These are phyloP conservation scores for Trichoderma orchidacearum DNA, from an alignment of 495 filamentous ascomycete genomes.

Conservation along the genomic window DNA sequence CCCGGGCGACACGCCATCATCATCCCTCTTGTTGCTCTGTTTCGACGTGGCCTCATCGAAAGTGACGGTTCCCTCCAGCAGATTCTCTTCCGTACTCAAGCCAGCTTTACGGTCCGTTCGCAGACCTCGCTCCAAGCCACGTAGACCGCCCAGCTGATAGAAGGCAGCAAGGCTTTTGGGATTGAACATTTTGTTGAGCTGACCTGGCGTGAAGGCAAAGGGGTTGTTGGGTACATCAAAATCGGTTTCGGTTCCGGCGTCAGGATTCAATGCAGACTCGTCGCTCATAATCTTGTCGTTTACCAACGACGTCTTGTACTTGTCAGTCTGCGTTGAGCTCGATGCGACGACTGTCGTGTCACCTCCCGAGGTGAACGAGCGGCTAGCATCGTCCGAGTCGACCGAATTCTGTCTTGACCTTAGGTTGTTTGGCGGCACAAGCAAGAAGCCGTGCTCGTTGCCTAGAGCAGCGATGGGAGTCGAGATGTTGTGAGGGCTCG, in stretches of 20 bases:
- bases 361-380: conserved; percentile 30
- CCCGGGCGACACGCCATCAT: conserved; percentile 9
- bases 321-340: conserved; percentile 23
- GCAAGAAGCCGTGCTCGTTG: conserved; percentile 29
- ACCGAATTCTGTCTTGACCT: conserved; percentile 40
- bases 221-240: conserved; percentile 60
- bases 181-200: conserved; percentile 60
- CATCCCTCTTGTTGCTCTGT: conserved; percentile 14
- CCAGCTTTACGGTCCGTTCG: conserved; percentile 50
- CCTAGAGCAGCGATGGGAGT: conserved; percentile 43
- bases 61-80: conserved; percentile 38
- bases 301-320: conserved; percentile 11
- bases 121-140: conserved; percentile 53
- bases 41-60: conserved; percentile 44
- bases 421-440: conserved; percentile 31
- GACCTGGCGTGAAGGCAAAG: conserved; percentile 69
- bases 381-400: conserved; percentile 35
- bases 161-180: conserved; percentile 66
- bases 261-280: conserved; percentile 26
- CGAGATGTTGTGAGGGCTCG: conserved; percentile 79
- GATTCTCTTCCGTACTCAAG: conserved; percentile 51
- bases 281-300: conserved; percentile 37
- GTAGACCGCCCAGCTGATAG: conserved; percentile 51
- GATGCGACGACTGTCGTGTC: conserved; percentile 22
- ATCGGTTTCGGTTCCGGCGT: conserved; percentile 52